Conservation (phyloP, 2,329 filamentous ascomycete genomes). For the Harringtonia aguacate region DNA sequence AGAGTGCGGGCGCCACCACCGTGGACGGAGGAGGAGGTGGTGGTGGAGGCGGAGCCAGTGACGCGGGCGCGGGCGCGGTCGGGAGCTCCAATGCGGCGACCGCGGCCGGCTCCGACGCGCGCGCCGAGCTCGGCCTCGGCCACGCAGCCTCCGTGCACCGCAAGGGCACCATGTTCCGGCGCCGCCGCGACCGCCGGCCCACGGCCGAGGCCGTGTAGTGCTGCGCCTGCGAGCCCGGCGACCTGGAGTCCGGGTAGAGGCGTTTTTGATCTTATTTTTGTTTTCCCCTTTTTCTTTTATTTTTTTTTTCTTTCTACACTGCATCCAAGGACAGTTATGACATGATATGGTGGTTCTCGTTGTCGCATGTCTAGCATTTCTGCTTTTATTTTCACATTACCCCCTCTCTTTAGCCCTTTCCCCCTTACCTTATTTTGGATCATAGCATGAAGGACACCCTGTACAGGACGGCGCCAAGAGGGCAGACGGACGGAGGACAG, state of each 20-base stretch:
- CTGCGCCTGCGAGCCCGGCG: slow-evolving; percentile 2
- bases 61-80: background rate
- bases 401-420: no score
- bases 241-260: background rate
- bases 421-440: no score
- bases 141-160: slow-evolving; percentile 19
- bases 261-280: background rate
- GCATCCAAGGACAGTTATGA: no score
- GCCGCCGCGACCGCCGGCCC: slow-evolving; percentile 25
- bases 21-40: no score
- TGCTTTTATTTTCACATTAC: background rate
- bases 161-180: slow-evolving; percentile 35
- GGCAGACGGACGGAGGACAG: no score
- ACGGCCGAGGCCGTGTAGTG: slow-evolving; percentile 20
- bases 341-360: no score
- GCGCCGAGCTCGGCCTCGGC: no score
- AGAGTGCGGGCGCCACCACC: slow-evolving; percentile 14
- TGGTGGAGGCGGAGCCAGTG: slow-evolving; percentile 17
- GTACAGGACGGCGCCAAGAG: no score
- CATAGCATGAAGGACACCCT: no score
- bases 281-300: background rate
- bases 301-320: background rate
- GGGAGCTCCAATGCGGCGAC: background rate
- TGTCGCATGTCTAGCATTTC: background rate
- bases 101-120: slow-evolving; percentile 13